Conservation (phyloP, 257 asterid species). For the Ophiorrhiza pumila region DNA sequence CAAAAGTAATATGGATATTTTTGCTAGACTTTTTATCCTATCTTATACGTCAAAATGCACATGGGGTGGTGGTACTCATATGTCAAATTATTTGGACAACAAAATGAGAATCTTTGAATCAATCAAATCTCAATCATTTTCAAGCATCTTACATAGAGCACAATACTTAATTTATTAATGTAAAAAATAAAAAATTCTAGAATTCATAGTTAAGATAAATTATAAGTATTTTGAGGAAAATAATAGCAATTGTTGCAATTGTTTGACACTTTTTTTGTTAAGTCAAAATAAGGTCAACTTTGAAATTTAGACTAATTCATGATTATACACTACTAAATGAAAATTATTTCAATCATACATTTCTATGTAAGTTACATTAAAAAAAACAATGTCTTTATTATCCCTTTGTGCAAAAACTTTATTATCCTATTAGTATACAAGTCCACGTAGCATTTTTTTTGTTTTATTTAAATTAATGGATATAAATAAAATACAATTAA, state of each 20-base stretch:
- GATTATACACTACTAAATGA: neutral
- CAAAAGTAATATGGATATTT: neutral
- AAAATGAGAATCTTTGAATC: neutral
- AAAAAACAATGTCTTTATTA: no score
- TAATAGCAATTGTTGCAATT: neutral
- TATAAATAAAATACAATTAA: no score
- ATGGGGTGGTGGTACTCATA: constrained; percentile 3
- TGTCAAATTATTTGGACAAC: neutral
- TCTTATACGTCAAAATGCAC: neutral
- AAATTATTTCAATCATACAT: no score
- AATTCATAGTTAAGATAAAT: no score
- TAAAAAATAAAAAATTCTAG: no score
- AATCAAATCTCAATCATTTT: neutral
- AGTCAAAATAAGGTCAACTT: neutral
- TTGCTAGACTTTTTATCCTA: neutral
- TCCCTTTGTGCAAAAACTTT: no score
- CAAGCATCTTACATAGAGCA: neutral
- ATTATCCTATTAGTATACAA: no score
- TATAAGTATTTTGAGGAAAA: no score
- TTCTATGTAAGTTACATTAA: no score
- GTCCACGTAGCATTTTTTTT: no score
- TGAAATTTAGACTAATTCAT: neutral
- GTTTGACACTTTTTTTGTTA: neutral
- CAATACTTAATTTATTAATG: no score
- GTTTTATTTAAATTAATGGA: no score